phyloP scores from a whole-genome alignment of 768 basidiomycete genomes.

The Amanita brunnescens region DNA sequence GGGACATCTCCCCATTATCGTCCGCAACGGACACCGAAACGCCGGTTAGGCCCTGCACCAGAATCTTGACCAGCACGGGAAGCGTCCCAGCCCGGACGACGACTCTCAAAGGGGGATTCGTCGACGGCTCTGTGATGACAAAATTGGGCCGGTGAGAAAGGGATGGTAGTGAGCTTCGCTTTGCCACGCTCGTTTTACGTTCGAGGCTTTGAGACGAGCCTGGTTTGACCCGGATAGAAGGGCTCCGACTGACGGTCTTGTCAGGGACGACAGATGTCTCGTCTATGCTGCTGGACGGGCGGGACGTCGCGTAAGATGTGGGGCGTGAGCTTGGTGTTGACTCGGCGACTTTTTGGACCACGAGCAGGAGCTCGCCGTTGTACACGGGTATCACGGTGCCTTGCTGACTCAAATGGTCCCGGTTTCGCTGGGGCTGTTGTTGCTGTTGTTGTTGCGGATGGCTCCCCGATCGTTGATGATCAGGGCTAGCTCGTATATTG shows the following conservation, averaged over 20 bases:
- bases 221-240: slow-evolving; percentile 74
- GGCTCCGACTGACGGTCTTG: slow-evolving; percentile 45
- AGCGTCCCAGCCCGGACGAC: slow-evolving; percentile 74
- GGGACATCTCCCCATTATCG: slow-evolving; percentile 79
- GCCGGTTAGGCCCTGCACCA: slow-evolving; percentile 69
- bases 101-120: slow-evolving; percentile 66
- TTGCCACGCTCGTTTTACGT: slow-evolving; percentile 67
- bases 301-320: slow-evolving; percentile 53
- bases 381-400: slow-evolving; percentile 69
- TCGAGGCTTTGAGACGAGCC: slow-evolving; percentile 59
- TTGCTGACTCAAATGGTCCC: slow-evolving; percentile 38
- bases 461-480: neutral
- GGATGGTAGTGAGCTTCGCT: slow-evolving; percentile 73
- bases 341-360: slow-evolving; percentile 48
- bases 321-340: slow-evolving; percentile 41
- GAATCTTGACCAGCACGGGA: slow-evolving; percentile 61
- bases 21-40: slow-evolving; percentile 78
- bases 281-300: slow-evolving; percentile 59
- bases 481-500: slow-evolving; percentile 29
- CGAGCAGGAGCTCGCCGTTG: slow-evolving; percentile 64
- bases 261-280: slow-evolving; percentile 27
- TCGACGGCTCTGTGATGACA: slow-evolving; percentile 51
- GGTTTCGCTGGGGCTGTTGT: slow-evolving; percentile 21
- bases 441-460: slow-evolving; percentile 30
- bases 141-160: slow-evolving; percentile 55